Conservation (phyloP, 768 basidiomycete genomes). For the Clitopilus passeckerianus region DNA sequence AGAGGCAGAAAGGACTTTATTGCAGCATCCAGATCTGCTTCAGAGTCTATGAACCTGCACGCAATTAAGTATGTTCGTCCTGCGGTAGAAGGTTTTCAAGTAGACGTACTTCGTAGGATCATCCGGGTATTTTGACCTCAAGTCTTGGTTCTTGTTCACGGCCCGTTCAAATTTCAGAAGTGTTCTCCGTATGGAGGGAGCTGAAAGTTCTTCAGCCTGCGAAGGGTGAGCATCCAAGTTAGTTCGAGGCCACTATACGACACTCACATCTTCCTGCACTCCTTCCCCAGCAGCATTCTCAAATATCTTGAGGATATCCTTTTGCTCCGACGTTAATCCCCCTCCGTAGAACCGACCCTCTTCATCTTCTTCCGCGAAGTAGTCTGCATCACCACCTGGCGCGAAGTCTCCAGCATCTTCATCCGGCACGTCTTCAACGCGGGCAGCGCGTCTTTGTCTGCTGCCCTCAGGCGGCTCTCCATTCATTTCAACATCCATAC, state of each 20-base stretch:
- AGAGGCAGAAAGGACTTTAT: constrained; percentile 87
- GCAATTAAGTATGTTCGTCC: neutral
- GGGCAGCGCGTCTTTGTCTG: constrained; percentile 33
- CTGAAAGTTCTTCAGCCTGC: constrained; percentile 63
- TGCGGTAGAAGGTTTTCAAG: neutral
- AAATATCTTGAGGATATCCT: constrained; percentile 93
- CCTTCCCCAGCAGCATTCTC: constrained; percentile 67
- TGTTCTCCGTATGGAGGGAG: constrained; percentile 66
- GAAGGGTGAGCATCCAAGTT: constrained; percentile 8
- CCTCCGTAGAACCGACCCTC: constrained; percentile 94
- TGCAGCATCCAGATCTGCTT: constrained; percentile 87
- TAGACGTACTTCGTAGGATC: constrained; percentile 78
- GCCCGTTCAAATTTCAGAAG: constrained; percentile 83
- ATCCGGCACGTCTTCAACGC: constrained; percentile 62
- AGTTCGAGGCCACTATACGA: neutral
- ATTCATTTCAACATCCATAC: neutral
- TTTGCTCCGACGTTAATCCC: constrained; percentile 88
- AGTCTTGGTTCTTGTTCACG: constrained; percentile 92
- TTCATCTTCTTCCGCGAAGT: constrained; percentile 86
- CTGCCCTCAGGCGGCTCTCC: constrained; percentile 1
- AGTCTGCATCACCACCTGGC: constrained; percentile 86
- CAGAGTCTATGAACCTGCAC: constrained; percentile 94
- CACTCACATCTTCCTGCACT: constrained; percentile 62
- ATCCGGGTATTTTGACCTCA: constrained; percentile 90
- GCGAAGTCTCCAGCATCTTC: constrained; percentile 55